Conservation (phyloP, 352 stramenopile genomes). For the Globisporangium recalcitrans region DNA sequence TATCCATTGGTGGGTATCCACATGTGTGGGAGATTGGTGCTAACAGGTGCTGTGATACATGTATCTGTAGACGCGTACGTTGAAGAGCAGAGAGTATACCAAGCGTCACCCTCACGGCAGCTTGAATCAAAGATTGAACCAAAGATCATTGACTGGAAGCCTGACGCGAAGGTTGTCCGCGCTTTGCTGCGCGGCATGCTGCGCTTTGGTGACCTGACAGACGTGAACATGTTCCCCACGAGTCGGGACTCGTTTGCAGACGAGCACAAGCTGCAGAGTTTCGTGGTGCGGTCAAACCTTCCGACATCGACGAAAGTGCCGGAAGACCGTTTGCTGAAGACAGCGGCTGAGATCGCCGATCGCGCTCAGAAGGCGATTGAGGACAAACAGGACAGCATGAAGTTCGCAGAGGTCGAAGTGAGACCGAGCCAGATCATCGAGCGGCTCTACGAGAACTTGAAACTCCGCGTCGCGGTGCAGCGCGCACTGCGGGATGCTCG, state of each 20-base stretch:
- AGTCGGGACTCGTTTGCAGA: conserved; percentile 59
- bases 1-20: background rate
- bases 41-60: background rate
- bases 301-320: conserved; percentile 45
- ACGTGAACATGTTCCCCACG: conserved; percentile 47
- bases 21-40: background rate
- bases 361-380: conserved; percentile 47
- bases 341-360: conserved; percentile 64
- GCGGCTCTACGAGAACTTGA: conserved; percentile 82
- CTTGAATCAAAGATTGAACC: conserved; percentile 47
- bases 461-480: conserved; percentile 78
- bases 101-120: conserved; percentile 17
- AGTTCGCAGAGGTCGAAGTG: conserved; percentile 72
- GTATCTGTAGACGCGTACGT: conserved; percentile 20
- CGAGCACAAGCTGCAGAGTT: conserved; percentile 72
- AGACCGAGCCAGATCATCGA: conserved; percentile 72
- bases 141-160: conserved; percentile 31
- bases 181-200: conserved; percentile 63
- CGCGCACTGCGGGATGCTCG: conserved; percentile 48
- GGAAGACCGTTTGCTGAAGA: conserved; percentile 44
- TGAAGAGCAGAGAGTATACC: conserved; percentile 20
- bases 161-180: conserved; percentile 65
- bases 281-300: conserved; percentile 65
- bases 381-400: conserved; percentile 67
- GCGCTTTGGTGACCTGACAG: conserved; percentile 74